Evolutionary conservation across 2,329 filamentous ascomycete genomes (phyloP), one percentile per base, ranked within the genome.

Genomic region (Diaporthe citriasiana): DNA sequence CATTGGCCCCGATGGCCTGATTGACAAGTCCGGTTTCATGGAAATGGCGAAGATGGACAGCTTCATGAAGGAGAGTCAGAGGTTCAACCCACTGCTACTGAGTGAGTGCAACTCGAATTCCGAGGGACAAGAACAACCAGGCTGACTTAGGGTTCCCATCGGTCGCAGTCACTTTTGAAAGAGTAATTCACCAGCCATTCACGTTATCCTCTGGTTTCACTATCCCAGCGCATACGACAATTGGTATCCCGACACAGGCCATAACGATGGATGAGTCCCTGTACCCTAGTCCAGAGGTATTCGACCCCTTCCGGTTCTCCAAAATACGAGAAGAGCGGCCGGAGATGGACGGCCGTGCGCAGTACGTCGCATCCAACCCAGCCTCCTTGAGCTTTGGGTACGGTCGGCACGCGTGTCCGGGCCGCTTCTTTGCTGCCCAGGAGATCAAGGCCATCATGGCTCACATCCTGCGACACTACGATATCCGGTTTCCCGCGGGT

Each of bases 191-290:
- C 42, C 83, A 85, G 75, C 83, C 85, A 3, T 84, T 90, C 77
- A 85, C 84, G 1, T 85, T 90, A 0, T 89, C 88, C 63, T 88
- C 89, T 77, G 89, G 89, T n/a, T 86, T 89, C 63, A 83, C 84
- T 30, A 82, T 88, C 15, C 85, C 86, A 0, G 80, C 82, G 1
- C 85, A 85, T 33, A 83, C 83, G 4, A 80, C 81, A 22, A 81
- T 88, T 33, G 82, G 87, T 68, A 79, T 85, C 1, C 82, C 86
- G 0, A 76, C 82, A 13, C 79, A 81, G 25, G 84, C 82, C 27
- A 78, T 85, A 73, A 81, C 80, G 53, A 77, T 77, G 6, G 86
- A 87, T 76, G 77, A 82, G 15, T 80, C 81, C 0, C 77, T 82
- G 69, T 86, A 83, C 75, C 78, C 80, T 0, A 74, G 83, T 51